Base-by-base conservation (phyloP, 345 rosid species). In the Gossypioides kirkii region DNA sequence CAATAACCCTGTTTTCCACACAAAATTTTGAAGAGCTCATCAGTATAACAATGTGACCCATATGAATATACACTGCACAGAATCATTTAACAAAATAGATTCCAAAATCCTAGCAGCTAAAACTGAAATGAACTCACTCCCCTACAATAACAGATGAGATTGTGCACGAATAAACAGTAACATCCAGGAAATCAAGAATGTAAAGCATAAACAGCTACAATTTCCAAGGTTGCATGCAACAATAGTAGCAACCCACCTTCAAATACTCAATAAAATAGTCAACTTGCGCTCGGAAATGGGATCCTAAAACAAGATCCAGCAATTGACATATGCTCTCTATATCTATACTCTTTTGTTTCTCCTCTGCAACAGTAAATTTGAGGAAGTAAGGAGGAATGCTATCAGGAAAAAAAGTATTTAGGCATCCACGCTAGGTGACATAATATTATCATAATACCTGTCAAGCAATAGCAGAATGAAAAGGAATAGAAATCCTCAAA, bases 341-440 rank as follows among this genome's bases (percentile, higher is more conserved):
- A 83, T 95, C 99, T 49, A 92, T 86, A 77, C 88, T 82, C 85
- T 91, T 91, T 78, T 92, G 97, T 78, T 86, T 89, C 82, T 95
- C 98, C 89, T 95, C 99, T 95, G 86, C 67, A 77, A 74, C 26
- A 73, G 76, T 28, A 58, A 80, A 62, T 47, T 49, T 8, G 18
- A 20, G 41, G 18, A 61, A 8, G 54, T 10, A 61, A 63, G 52
- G 1, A 38, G 25, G 22, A 32, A 43, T 14, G 53, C 45, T 64
- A 78, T 36, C 18, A n/a, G 61, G 22, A 47, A 56, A 60, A 56
- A 32, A 11, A 0, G 20, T 6, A 5, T 41, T n/a, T 38, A 70
- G 32, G 23, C 45, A 58, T 71, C 61, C 32, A 73, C 70, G 59
- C 14, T 50, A 47, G 43, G 22, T 45, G 70, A 43, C 36, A 61